phyloP scores from a whole-genome alignment of 495 filamentous ascomycete genomes.

The Annulohypoxylon nitens region DNA sequence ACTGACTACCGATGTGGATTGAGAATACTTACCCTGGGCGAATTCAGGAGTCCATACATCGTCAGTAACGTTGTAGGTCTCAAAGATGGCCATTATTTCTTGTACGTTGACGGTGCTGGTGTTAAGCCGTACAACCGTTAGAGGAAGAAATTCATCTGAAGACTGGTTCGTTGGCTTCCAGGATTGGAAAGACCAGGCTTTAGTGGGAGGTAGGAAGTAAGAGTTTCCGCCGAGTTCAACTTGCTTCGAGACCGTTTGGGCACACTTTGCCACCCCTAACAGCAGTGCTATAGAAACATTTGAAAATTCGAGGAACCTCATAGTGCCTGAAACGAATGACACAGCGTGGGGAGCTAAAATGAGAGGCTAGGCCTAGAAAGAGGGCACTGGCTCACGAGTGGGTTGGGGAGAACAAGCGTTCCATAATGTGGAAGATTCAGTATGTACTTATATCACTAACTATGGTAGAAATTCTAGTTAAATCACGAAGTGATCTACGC shows the following conservation, averaged over 20 bases:
- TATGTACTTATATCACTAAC: not conserved
- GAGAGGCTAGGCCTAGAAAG: not conserved
- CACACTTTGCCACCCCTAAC: not conserved
- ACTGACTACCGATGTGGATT: not conserved
- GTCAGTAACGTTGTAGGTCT: not conserved
- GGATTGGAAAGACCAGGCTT: conserved; percentile 4
- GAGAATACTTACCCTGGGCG: not conserved
- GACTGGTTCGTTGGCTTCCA: not conserved
- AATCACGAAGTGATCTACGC: not conserved
- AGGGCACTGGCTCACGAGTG: not conserved
- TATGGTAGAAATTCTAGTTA: not conserved
- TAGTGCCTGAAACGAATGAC: not conserved
- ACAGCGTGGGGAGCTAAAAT: not conserved
- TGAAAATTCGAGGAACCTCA: conserved; percentile 1
- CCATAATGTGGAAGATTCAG: not conserved
- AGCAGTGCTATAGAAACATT: not conserved
- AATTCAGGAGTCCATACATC: conserved; percentile 3
- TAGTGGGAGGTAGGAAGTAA: conserved; percentile 1
- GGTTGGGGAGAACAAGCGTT: not conserved
- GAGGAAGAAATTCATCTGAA: not conserved
- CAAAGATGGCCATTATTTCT: not conserved
- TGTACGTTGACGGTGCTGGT: not conserved
- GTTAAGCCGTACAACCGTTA: conserved; percentile 2
- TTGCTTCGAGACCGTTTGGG: not conserved
- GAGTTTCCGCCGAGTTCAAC: conserved; percentile 4